These are phyloP conservation scores for Trichoderma pleuroti DNA, from an alignment of 2,329 filamentous ascomycete species.

Conservation along the genomic window DNA sequence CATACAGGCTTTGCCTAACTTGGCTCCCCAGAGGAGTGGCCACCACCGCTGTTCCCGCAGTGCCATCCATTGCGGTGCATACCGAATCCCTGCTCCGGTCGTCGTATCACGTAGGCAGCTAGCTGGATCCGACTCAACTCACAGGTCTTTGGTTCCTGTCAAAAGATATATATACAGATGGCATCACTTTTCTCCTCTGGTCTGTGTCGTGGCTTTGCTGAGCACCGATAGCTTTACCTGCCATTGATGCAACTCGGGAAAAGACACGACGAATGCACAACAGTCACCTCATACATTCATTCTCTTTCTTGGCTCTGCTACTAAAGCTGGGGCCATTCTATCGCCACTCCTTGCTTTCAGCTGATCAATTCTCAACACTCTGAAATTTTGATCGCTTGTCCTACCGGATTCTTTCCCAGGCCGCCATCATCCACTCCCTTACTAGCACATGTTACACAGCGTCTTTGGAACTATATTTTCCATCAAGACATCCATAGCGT, in stretches of 20 bases:
- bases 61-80: not conserved
- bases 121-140: not conserved
- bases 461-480: not conserved
- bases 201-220: not conserved
- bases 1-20: slow-evolving; percentile 1
- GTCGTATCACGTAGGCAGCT: not conserved
- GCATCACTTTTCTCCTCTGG: not conserved
- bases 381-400: not conserved
- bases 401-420: not conserved
- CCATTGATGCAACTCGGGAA: not conserved
- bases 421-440: not conserved
- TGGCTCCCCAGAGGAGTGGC: not conserved
- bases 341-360: not conserved
- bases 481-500: not conserved
- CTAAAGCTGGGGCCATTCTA: not conserved
- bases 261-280: not conserved
- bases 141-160: not conserved
- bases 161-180: slow-evolving; percentile 1
- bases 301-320: not conserved
- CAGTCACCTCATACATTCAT: not conserved
- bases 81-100: not conserved
- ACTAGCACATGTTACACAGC: not conserved
- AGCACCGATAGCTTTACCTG: not conserved
- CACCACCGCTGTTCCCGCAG: not conserved
- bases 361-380: not conserved